A percentile compares a stretch with the other conserved stretches of the same genome.
phyloP scores from a whole-genome alignment of 2,329 filamentous ascomycete genomes.

The Aspergillus fructus region DNA sequence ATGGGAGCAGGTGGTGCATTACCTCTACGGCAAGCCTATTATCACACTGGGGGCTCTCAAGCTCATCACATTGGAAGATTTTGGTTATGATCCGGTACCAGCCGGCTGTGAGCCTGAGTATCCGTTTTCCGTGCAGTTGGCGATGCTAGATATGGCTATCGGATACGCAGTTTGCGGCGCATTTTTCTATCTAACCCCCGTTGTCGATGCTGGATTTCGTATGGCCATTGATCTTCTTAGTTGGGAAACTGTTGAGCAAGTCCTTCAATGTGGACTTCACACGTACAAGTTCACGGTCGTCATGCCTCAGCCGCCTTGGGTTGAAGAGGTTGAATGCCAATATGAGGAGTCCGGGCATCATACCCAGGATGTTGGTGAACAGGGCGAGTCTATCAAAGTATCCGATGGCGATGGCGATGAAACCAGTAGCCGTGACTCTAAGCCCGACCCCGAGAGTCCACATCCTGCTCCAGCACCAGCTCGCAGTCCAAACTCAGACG shows the following conservation, averaged over 20 bases:
- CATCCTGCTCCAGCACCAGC: not conserved
- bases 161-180: conserved; percentile 32
- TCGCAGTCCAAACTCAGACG: not conserved
- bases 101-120: not conserved
- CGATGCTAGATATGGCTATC: conserved; percentile 29
- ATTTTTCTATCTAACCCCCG: conserved; percentile 25
- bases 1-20: conserved; percentile 26
- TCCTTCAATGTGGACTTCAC: conserved; percentile 29
- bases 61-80: conserved; percentile 10
- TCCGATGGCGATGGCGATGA: not conserved
- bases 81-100: conserved; percentile 13
- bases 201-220: conserved; percentile 27
- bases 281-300: conserved; percentile 23
- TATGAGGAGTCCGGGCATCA: not conserved
- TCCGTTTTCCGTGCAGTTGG: conserved; percentile 17
- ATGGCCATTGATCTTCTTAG: conserved; percentile 23
- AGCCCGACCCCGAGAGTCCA: too few species aligned
- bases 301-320: not conserved
- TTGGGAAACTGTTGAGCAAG: conserved; percentile 31
- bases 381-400: not conserved
- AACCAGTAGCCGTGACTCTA: not conserved
- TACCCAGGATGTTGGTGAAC: not conserved
- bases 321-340: not conserved
- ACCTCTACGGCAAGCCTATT: conserved; percentile 27
- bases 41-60: conserved; percentile 17